A percentile compares a stretch with the other conserved stretches of the same genome.
These are phyloP conservation scores for Solanum hybrid DNA, from an alignment of 305 asterid species.

Conservation along the genomic window DNA sequence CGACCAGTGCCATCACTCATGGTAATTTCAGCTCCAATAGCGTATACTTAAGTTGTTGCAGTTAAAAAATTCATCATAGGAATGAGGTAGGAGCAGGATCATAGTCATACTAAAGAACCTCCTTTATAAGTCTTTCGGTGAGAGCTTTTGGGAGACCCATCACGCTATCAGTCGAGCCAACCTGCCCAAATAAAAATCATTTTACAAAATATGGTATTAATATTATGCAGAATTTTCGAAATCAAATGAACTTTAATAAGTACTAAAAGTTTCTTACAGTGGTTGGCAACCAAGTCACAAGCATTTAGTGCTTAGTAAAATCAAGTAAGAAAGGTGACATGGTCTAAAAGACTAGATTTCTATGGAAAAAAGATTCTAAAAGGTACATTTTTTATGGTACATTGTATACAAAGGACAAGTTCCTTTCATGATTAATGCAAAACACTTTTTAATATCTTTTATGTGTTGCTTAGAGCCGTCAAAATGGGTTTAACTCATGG, in stretches of 20 bases:
- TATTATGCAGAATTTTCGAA: neutral
- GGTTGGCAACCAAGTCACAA: conserved; percentile 4
- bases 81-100: neutral
- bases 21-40: neutral
- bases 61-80: neutral
- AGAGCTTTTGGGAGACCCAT: conserved; percentile 92
- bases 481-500: no score
- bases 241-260: neutral
- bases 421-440: neutral
- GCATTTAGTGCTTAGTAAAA: neutral
- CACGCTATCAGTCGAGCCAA: conserved; percentile 83
- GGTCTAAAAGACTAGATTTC: neutral
- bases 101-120: conserved; percentile 34
- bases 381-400: neutral
- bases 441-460: neutral
- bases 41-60: neutral
- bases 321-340: neutral
- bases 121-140: conserved; percentile 56
- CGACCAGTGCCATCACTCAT: neutral
- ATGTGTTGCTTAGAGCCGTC: neutral
- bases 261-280: neutral
- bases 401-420: neutral
- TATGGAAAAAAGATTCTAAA: neutral
- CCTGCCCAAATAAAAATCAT: conserved; percentile 27
- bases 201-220: neutral